Percentiles rank a stretch among this genome's conserved stretches.
Conservation (phyloP, 192 early-diverging fungal species). For the Neocallimastix lanati region DNA sequence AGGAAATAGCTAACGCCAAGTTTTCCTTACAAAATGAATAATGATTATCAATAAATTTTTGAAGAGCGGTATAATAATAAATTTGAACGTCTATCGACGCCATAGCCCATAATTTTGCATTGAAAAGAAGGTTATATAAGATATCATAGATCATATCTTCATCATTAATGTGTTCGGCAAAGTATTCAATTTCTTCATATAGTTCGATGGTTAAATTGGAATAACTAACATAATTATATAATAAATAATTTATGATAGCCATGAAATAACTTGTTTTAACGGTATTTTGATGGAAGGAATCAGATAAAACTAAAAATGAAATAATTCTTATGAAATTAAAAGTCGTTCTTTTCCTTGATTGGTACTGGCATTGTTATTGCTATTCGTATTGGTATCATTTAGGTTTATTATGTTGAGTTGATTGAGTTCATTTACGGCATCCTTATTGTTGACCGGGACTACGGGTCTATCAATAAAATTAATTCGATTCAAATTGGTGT, state of each 20-base stretch:
- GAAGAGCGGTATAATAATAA: not conserved
- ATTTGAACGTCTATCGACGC: not conserved
- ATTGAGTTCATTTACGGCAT: not conserved
- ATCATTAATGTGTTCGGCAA: not conserved
- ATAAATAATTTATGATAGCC: not conserved
- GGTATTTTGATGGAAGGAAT: not conserved
- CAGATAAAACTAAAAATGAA: not conserved
- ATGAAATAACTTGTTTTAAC: not conserved
- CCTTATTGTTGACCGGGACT: not conserved
- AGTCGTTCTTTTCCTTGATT: not conserved
- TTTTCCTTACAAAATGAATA: not conserved
- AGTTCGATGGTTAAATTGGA: not conserved
- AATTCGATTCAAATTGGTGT: not conserved
- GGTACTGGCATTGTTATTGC: too few species aligned
- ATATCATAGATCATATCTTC: not conserved
- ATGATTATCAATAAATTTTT: not conserved
- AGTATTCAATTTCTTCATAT: not conserved
- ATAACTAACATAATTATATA: not conserved
- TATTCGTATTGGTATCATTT: too few species aligned
- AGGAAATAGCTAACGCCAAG: not conserved
- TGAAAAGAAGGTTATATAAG: not conserved
- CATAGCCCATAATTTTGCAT: not conserved
- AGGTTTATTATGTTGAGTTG: too few species aligned
- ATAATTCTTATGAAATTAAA: not conserved
- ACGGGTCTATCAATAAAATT: not conserved